Percentiles rank a stretch among this genome's conserved stretches.
These are phyloP conservation scores for Clarireedia monteithiana DNA, from an alignment of 2,329 filamentous ascomycete genomes.

Conservation along the genomic window DNA sequence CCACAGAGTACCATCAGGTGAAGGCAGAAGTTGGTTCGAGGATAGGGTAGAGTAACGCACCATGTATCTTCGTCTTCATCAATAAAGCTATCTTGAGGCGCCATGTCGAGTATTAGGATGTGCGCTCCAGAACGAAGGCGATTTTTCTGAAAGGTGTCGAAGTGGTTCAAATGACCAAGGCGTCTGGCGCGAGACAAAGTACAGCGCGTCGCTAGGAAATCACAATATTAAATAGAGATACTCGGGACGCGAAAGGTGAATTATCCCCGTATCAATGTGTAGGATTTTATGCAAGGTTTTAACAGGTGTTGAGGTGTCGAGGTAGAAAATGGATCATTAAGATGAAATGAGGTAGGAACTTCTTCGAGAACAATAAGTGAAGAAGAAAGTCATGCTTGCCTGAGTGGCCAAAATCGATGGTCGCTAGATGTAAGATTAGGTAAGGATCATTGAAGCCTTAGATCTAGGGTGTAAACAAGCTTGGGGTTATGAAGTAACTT, in stretches of 20 bases:
- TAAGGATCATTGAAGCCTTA: background rate
- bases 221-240: background rate
- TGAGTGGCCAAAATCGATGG: background rate
- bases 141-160: conserved; percentile 1
- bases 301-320: conserved; percentile 1
- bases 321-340: conserved; percentile 1
- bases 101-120: conserved; percentile 40
- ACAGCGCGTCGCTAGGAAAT: conserved; percentile 1
- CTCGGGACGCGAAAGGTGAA: background rate
- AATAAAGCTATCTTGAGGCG: conserved; percentile 61
- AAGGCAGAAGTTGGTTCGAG: background rate
- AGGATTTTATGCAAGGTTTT: conserved; percentile 3
- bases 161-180: background rate
- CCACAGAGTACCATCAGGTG: background rate
- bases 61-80: conserved; percentile 65
- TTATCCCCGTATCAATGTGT: background rate
- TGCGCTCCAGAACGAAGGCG: background rate
- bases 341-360: conserved; percentile 4
- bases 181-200: conserved; percentile 3
- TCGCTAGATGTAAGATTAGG: conserved; percentile 5
- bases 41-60: conserved; percentile 36
- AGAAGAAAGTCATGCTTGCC: conserved; percentile 5
- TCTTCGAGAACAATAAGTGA: conserved; percentile 3
- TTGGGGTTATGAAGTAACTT: background rate
- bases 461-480: background rate